A percentile compares a stretch with the other conserved stretches of the same genome.
phyloP scores from a whole-genome alignment of 805 yeast genomes.

The Kodamaea laetipori region DNA sequence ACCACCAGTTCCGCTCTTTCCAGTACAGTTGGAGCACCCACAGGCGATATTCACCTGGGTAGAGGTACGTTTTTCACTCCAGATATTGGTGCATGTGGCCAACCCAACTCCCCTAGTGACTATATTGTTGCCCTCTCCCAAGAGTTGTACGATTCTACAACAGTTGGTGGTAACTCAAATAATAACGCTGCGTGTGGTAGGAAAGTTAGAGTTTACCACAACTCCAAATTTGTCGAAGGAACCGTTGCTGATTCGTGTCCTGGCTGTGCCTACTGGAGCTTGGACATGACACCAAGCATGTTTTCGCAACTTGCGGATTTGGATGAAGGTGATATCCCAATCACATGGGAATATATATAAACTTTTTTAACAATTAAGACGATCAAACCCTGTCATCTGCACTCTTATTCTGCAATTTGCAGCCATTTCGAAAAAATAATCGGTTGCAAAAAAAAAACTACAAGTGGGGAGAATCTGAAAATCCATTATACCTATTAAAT shows the following conservation, averaged over 20 bases:
- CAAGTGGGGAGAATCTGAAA: background rate
- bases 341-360: slow-evolving; percentile 47
- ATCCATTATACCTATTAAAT: background rate
- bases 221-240: slow-evolving; percentile 54
- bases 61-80: slow-evolving; percentile 1
- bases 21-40: slow-evolving; percentile 49
- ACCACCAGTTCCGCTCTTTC: no score
- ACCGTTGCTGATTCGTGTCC: slow-evolving; percentile 58
- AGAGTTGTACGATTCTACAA: slow-evolving; percentile 36
- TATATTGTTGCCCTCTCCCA: slow-evolving; percentile 53
- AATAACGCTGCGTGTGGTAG: slow-evolving; percentile 53
- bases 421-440: background rate
- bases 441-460: background rate
- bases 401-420: background rate
- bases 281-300: slow-evolving; percentile 62
- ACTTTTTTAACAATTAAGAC: background rate
- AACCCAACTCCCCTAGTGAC: slow-evolving; percentile 45
- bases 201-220: slow-evolving; percentile 46
- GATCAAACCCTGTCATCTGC: no score
- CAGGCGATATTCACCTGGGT: slow-evolving; percentile 19
- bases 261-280: slow-evolving; percentile 49
- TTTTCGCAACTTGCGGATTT: slow-evolving; percentile 52
- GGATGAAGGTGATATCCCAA: slow-evolving; percentile 52
- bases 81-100: slow-evolving; percentile 54
- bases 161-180: slow-evolving; percentile 38